Conservation (phyloP, 164 flowering plant species). For the Vitis rupestris region DNA sequence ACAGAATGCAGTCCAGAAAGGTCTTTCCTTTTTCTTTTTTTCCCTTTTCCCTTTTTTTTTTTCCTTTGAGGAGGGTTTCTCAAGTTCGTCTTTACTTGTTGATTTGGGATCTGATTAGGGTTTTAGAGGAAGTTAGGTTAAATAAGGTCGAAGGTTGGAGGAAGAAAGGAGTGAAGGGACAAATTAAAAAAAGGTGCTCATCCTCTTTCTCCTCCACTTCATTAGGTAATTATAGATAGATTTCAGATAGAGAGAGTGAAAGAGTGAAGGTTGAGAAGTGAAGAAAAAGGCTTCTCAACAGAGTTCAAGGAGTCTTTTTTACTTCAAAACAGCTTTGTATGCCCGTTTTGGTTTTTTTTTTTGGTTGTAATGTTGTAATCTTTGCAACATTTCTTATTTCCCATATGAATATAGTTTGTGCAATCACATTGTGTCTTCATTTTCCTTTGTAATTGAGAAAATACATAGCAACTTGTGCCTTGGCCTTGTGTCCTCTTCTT, state of each 20-base stretch:
- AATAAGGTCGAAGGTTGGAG: conserved; percentile 37
- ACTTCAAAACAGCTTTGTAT: conserved; percentile 12
- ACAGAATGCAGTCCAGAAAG: conserved; percentile 34
- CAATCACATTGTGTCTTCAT: conserved; percentile 1
- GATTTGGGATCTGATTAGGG: conserved; percentile 18
- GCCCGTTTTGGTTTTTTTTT: conserved; percentile 1
- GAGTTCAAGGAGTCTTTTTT: conserved; percentile 12
- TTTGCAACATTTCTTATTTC: conserved; percentile 33
- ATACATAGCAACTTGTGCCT: not conserved
- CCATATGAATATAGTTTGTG: conserved; percentile 30
- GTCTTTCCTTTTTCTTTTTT: conserved; percentile 10
- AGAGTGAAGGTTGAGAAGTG: conserved; percentile 20
- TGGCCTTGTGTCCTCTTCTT: too few relatives aligned
- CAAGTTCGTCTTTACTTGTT: conserved; percentile 18
- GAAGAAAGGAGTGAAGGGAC: conserved; percentile 93
- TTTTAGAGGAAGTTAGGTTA: conserved; percentile 9
- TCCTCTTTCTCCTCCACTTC: conserved; percentile 82
- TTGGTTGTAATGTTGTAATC: conserved; percentile 41
- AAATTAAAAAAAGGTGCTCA: conserved; percentile 59
- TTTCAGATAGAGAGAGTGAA: conserved; percentile 13
- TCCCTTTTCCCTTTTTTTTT: not conserved
- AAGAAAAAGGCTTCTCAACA: conserved; percentile 21
- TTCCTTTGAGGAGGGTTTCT: not conserved
- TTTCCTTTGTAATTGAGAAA: not conserved
- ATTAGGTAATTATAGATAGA: conserved; percentile 13